A percentile compares a stretch with the other conserved stretches of the same genome.
Conservation (phyloP, 2,329 filamentous ascomycete genomes). For the Calonectria pseudoreteaudii region DNA sequence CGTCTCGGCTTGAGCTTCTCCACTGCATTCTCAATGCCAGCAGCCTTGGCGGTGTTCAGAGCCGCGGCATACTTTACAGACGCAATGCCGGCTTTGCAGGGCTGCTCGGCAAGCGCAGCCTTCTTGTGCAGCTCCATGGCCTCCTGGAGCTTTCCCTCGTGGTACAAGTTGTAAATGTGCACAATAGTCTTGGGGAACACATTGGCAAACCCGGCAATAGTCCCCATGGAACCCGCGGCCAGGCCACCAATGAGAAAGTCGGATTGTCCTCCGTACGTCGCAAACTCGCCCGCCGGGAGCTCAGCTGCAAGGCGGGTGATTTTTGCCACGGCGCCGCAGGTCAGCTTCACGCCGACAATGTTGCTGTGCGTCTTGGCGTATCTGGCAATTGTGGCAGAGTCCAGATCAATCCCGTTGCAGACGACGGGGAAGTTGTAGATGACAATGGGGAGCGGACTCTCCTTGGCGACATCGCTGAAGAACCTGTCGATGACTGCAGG, state of each 20-base stretch:
- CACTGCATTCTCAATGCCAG: conserved; percentile 70
- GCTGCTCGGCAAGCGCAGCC: conserved; percentile 73
- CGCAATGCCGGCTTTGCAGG: conserved; percentile 75
- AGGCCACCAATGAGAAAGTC: conserved; percentile 76
- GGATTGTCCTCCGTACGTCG: conserved; percentile 77
- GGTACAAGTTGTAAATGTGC: conserved; percentile 71
- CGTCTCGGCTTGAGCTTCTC: conserved; percentile 68
- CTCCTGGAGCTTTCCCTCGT: conserved; percentile 66
- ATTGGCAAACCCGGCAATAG: conserved; percentile 73
- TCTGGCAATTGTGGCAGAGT: conserved; percentile 67
- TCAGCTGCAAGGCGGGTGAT: conserved; percentile 69
- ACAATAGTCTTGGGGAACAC: conserved; percentile 69
- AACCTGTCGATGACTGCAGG: conserved; percentile 69
- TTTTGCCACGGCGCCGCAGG: conserved; percentile 79
- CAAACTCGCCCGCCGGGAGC: conserved; percentile 67
- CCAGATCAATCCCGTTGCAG: conserved; percentile 75
- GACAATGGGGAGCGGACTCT: conserved; percentile 67
- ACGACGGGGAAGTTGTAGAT: conserved; percentile 78
- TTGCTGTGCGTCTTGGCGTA: conserved; percentile 54
- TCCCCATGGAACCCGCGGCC: conserved; percentile 68
- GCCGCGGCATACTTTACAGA: conserved; percentile 75
- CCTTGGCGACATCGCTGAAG: conserved; percentile 66
- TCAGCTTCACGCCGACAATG: conserved; percentile 78
- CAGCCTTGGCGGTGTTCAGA: conserved; percentile 67
- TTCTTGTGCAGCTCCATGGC: conserved; percentile 71